A percentile compares a stretch with the other conserved stretches of the same genome.
These are phyloP conservation scores for Aspergillus hiratsukae DNA, from an alignment of 2,329 filamentous ascomycete species.

Conservation along the genomic window DNA sequence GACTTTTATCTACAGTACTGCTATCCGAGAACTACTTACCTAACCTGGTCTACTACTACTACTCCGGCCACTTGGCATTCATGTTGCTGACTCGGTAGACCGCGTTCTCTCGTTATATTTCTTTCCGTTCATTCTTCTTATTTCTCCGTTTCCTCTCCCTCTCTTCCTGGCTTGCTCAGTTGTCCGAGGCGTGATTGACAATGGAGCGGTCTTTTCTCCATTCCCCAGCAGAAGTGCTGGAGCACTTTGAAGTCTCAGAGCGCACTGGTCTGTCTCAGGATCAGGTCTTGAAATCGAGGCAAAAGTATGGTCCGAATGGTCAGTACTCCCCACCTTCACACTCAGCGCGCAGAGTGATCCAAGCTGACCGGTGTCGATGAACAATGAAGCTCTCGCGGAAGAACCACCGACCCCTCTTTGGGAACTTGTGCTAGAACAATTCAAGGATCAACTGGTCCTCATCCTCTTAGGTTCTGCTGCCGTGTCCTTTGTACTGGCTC, in stretches of 20 bases:
- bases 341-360: neutral
- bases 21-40: neutral
- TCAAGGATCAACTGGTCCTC: slow-evolving; percentile 96
- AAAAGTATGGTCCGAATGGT: slow-evolving; percentile 55
- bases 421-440: slow-evolving; percentile 96
- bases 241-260: slow-evolving; percentile 50
- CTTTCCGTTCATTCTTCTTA: slow-evolving; percentile 12
- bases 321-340: slow-evolving; percentile 17
- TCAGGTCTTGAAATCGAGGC: slow-evolving; percentile 43
- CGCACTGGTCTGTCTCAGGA: slow-evolving; percentile 46
- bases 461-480: slow-evolving; percentile 90
- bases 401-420: slow-evolving; percentile 94
- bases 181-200: slow-evolving; percentile 6
- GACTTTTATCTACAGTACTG: slow-evolving; percentile 5
- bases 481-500: slow-evolving; percentile 85
- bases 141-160: neutral
- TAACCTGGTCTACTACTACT: slow-evolving; percentile 5
- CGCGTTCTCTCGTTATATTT: slow-evolving; percentile 8
- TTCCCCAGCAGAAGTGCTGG: slow-evolving; percentile 48
- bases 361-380: slow-evolving; percentile 14
- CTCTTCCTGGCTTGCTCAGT: slow-evolving; percentile 1
- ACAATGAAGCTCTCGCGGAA: slow-evolving; percentile 62
- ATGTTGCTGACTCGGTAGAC: slow-evolving; percentile 16
- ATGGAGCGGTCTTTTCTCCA: slow-evolving; percentile 54
- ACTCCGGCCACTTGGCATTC: slow-evolving; percentile 25